A percentile compares a stretch with the other conserved stretches of the same genome.
Evolutionary conservation across 805 yeast genomes (phyloP).

Genomic region (Kazachstania bromeliacearum): DNA sequence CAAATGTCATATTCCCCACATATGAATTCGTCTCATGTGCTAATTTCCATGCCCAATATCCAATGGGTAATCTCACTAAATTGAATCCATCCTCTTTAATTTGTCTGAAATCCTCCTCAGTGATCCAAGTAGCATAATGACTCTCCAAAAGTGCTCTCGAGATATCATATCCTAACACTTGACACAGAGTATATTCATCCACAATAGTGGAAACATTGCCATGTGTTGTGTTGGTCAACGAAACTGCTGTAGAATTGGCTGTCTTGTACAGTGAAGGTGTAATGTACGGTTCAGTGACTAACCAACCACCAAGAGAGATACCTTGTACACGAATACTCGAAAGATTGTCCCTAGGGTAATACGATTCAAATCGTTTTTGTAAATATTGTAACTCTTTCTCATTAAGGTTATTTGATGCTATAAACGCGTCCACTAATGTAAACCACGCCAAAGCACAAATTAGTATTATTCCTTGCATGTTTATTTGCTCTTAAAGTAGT

Average conservation of each 20-base stretch:
- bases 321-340: conserved; percentile 24
- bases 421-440: no score
- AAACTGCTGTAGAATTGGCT: conserved; percentile 20
- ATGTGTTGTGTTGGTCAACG: not conserved
- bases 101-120: conserved; percentile 46
- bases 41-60: conserved; percentile 67
- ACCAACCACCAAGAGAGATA: conserved; percentile 63
- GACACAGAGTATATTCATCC: conserved; percentile 52
- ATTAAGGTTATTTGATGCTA: no score
- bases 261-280: conserved; percentile 47
- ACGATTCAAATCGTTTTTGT: conserved; percentile 7
- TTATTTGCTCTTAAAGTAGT: no score
- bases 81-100: conserved; percentile 50
- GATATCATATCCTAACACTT: conserved; percentile 38
- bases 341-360: conserved; percentile 1
- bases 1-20: conserved; percentile 17
- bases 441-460: no score
- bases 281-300: conserved; percentile 60
- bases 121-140: conserved; percentile 54
- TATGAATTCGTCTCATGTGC: conserved; percentile 14
- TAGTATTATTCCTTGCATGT: no score
- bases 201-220: conserved; percentile 29
- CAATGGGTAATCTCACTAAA: conserved; percentile 68
- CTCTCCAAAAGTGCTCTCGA: conserved; percentile 35
- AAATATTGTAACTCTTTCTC: not conserved